phyloP scores from a whole-genome alignment of 2,329 filamentous ascomycete species.

The Cordyceps fumosorosea region DNA sequence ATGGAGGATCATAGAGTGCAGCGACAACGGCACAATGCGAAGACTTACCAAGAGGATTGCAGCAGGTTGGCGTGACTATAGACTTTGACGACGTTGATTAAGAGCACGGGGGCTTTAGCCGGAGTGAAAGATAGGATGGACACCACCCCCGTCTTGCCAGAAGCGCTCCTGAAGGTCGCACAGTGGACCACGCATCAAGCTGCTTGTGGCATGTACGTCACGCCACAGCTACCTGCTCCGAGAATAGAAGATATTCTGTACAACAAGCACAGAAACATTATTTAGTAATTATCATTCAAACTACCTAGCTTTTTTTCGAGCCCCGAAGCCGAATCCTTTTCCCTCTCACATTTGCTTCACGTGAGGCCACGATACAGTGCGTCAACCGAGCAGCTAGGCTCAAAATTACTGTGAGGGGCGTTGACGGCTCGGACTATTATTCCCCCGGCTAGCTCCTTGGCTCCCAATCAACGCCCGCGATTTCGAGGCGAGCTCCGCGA shows the following conservation, averaged over 20 bases:
- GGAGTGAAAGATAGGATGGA: constrained; percentile 9
- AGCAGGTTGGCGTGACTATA: background rate
- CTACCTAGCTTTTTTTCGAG: background rate
- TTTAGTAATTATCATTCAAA: background rate
- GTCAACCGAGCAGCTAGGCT: background rate
- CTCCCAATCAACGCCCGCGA: constrained; percentile 8
- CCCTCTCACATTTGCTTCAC: constrained; percentile 26
- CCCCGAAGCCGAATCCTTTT: constrained; percentile 17
- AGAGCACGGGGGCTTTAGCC: constrained; percentile 10
- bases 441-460: constrained; percentile 20
- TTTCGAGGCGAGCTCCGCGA: background rate
- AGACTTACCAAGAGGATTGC: constrained; percentile 2
- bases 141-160: constrained; percentile 5
- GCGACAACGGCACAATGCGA: background rate
- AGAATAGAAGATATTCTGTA: background rate
- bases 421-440: constrained; percentile 21
- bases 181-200: constrained; percentile 5
- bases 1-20: background rate
- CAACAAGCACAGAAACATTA: background rate
- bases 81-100: constrained; percentile 2
- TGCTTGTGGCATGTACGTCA: background rate
- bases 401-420: constrained; percentile 22
- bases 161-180: constrained; percentile 8
- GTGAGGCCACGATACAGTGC: constrained; percentile 28
- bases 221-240: constrained; percentile 5